Evolutionary conservation across 306 rosid genomes (phyloP).

Genomic region (barrel medic (Medicago truncatula)): MtrunA17r5.0-ANR NC_053049.1:4687501-4688000

Average conservation of each 20-base stretch:
- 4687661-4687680: conserved; percentile 28
- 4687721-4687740: conserved; percentile 45
- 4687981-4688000: too few relatives aligned
- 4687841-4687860: conserved; percentile 53
- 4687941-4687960: too few relatives aligned
- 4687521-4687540: not conserved
- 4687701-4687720: conserved; percentile 49
- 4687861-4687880: conserved; percentile 47
- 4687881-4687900: not conserved
- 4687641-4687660: not conserved
- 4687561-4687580: not conserved
- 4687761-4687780: conserved; percentile 60
- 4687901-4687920: not conserved
- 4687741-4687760: conserved; percentile 44
- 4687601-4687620: not conserved
- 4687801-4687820: conserved; percentile 66
- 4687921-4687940: too few relatives aligned
- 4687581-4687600: not conserved
- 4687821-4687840: conserved; percentile 55
- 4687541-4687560: too few relatives aligned
- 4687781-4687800: conserved; percentile 47
- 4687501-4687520: not conserved
- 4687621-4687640: not conserved
- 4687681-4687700: conserved; percentile 59
- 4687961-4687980: too few relatives aligned